These are phyloP conservation scores for Fusarium xyrophilum DNA, from an alignment of 2,329 filamentous ascomycete species.

Conservation along the genomic window DNA sequence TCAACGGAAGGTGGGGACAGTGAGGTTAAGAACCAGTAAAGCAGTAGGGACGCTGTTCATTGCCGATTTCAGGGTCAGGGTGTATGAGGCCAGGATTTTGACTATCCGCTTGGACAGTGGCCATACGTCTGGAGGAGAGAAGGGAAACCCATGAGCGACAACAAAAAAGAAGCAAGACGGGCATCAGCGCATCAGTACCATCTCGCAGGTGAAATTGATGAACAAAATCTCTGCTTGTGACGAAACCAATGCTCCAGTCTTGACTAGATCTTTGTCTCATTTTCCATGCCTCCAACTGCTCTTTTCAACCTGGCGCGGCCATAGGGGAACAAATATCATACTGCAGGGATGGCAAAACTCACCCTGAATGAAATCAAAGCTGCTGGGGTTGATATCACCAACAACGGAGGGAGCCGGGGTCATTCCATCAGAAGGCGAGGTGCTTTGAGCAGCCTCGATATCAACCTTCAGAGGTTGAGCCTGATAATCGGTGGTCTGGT, in stretches of 20 bases:
- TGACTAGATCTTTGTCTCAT: background rate
- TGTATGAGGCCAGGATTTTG: constrained; percentile 21
- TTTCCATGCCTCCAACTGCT: background rate
- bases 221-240: constrained; percentile 1
- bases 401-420: constrained; percentile 52
- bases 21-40: constrained; percentile 11
- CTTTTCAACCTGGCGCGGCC: background rate
- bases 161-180: constrained; percentile 7
- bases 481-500: constrained; percentile 65
- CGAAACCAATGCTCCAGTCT: background rate
- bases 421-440: constrained; percentile 49
- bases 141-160: background rate
- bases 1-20: constrained; percentile 26
- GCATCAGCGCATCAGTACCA: background rate
- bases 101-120: constrained; percentile 35
- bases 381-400: constrained; percentile 52
- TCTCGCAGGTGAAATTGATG: background rate
- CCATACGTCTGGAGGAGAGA: constrained; percentile 10
- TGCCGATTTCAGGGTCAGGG: constrained; percentile 14
- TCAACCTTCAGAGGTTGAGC: constrained; percentile 56
- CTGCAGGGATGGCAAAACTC: constrained; percentile 41
- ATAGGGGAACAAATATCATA: background rate
- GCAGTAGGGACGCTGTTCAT: constrained; percentile 22
- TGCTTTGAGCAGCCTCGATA: constrained; percentile 43
- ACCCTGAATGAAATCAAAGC: constrained; percentile 61